phyloP scores from a whole-genome alignment of 805 yeast species.

The Hermanozyma aechmeae region DNA sequence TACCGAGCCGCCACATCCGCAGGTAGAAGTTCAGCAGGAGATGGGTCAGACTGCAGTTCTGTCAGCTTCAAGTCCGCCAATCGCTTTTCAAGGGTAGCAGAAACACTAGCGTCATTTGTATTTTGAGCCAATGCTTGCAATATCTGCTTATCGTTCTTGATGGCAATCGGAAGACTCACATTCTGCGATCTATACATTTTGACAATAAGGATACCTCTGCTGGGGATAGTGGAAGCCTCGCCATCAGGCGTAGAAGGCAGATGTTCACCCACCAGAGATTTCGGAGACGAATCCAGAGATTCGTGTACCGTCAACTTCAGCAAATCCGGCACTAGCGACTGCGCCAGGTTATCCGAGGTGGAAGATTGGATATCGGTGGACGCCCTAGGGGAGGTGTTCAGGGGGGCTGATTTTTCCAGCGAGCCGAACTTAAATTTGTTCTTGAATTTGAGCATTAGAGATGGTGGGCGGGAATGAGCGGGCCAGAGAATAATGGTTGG shows the following conservation, averaged over 20 bases:
- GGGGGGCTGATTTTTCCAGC: slow-evolving; percentile 8
- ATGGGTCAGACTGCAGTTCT: slow-evolving; percentile 9
- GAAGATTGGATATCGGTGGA: no score
- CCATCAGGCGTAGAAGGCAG: no score
- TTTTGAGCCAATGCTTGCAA: slow-evolving; percentile 59
- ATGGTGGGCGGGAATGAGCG: no score
- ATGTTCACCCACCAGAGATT: no score
- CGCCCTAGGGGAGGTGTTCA: no score
- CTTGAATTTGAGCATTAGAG: slow-evolving; percentile 22
- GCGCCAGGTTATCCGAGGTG: slow-evolving; percentile 8
- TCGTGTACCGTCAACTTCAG: slow-evolving; percentile 9
- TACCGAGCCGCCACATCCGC: slow-evolving; percentile 24
- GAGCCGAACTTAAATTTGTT: slow-evolving; percentile 20
- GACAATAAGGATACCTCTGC: slow-evolving; percentile 70
- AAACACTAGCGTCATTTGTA: slow-evolving; percentile 20
- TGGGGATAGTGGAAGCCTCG: no score
- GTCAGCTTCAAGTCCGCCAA: slow-evolving; percentile 4
- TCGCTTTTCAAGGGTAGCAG: slow-evolving; percentile 5
- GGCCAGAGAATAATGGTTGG: no score
- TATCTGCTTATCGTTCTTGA: slow-evolving; percentile 55
- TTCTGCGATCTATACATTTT: slow-evolving; percentile 65
- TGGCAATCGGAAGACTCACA: slow-evolving; percentile 60
- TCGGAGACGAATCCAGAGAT: slow-evolving; percentile 1
- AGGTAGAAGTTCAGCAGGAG: slow-evolving; percentile 16
- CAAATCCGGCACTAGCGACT: slow-evolving; percentile 5